Evolutionary conservation across 2,329 filamentous ascomycete species (phyloP), one percentile per base, ranked within the genome.

Genomic region (Penicillium sp.): DNA sequence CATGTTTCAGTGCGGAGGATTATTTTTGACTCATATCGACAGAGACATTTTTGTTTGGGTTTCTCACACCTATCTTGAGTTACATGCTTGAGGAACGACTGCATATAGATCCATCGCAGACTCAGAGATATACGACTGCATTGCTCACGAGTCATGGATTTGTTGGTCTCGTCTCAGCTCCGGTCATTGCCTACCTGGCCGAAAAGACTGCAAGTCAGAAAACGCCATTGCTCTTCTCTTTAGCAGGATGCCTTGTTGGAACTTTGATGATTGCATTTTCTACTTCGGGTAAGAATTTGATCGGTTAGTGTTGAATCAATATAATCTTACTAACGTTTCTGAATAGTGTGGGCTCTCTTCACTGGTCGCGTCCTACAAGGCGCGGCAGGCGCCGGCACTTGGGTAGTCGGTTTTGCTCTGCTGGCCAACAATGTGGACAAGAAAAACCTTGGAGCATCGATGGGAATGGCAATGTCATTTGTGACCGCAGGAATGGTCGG

Each of bases 341-440:
- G 2, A 16, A 22, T 16, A 66, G 65, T 67, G 4, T 58, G 54
- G 51, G 49, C 53, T 6, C 59, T 69, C 32, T 60, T 67, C 31
- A 6, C 62, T 7, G 70, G 70, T 11, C 63, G 69, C 4, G 47
- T 68, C 42, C 16, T 73, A 10, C 71, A 73, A 45, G 61, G 61
- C 2, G 53, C 69, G 10, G 61, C 64, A 5, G 67, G 68, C 7
- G 61, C 65, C 3, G 65, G 56, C 5, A 57, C 64, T n/a, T 73
- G 70, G 70, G 67, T 70, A 6, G 60, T 72, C 27, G 69, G 69
- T 8, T 56, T 71, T 22, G 64, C 69, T 4, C 62, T 65, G 1
- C 44, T 70, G 10, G 60, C 63, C 18, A 68, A 71, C 31, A 68
- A 61, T 31, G 62, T 70, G 24, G 61, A 57, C 1, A 50, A 52